Percentiles rank a stretch among this genome's conserved stretches.
phyloP scores from a whole-genome alignment of 2,329 filamentous ascomycete species.

The Pseudogymnoascus sp. region DNA sequence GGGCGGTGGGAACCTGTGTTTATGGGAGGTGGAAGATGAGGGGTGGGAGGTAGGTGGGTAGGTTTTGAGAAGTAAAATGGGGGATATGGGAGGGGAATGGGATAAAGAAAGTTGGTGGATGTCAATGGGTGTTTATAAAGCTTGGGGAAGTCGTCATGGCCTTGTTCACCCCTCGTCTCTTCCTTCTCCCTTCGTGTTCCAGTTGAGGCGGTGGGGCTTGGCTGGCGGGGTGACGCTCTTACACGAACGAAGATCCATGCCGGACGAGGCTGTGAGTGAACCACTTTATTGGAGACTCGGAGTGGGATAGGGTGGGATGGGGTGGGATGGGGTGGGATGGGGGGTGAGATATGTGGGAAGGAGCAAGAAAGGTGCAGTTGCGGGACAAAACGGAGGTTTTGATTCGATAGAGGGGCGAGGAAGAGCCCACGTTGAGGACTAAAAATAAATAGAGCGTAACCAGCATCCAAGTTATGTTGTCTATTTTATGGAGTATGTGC shows the following conservation, averaged over 20 bases:
- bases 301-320: neutral
- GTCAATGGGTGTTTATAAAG: conserved; percentile 4
- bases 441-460: neutral
- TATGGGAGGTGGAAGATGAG: neutral
- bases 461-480: neutral
- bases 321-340: neutral
- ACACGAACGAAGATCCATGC: conserved; percentile 2
- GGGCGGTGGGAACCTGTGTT: neutral
- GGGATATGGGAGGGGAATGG: neutral
- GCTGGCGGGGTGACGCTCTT: neutral
- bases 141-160: neutral
- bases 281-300: neutral
- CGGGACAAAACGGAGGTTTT: neutral
- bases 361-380: neutral
- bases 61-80: neutral
- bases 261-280: neutral
- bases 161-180: neutral
- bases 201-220: conserved; percentile 1
- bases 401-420: neutral
- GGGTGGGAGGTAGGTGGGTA: neutral
- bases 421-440: neutral
- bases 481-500: neutral
- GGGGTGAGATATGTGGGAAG: neutral
- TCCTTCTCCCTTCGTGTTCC: neutral
- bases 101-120: conserved; percentile 1